phyloP scores from a whole-genome alignment of 2,329 filamentous ascomycete species.

The Neospermospora avenae region DNA sequence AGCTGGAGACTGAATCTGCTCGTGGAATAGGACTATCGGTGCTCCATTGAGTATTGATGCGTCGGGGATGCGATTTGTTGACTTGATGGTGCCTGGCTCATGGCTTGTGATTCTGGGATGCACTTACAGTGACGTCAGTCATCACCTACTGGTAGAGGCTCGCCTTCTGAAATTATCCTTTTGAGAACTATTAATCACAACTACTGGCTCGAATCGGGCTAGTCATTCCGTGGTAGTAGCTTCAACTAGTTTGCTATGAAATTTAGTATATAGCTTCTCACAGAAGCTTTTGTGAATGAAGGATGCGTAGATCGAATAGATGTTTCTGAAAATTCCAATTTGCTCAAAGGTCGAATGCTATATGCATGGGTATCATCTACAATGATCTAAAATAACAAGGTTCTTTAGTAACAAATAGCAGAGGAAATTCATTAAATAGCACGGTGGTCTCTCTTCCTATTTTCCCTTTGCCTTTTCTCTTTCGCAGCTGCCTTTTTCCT shows the following conservation, averaged over 20 bases:
- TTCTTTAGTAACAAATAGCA: neutral
- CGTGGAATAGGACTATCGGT: conserved; percentile 19
- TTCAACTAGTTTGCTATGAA: no score
- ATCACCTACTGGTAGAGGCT: neutral
- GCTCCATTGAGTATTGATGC: conserved; percentile 25
- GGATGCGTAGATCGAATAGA: neutral
- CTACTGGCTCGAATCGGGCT: no score
- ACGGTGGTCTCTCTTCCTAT: conserved; percentile 47
- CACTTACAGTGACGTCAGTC: conserved; percentile 9
- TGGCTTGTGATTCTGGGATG: conserved; percentile 7
- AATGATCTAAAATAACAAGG: neutral
- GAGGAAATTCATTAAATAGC: conserved; percentile 13
- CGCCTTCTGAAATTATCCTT: neutral
- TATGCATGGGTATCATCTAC: conserved; percentile 5
- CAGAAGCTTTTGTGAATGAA: no score
- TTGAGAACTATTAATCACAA: neutral
- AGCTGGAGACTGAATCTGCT: neutral
- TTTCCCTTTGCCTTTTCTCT: conserved; percentile 65
- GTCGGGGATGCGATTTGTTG: neutral
- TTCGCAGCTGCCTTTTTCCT: conserved; percentile 60
- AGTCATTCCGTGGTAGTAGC: no score
- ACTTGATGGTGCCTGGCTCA: neutral
- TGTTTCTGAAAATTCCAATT: neutral
- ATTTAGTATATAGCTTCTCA: no score
- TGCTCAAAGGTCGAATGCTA: neutral